A percentile compares a stretch with the other conserved stretches of the same genome.
These are phyloP conservation scores for Nicotiana rustica DNA, from an alignment of 305 asterid species.

Conservation along the genomic window DNA sequence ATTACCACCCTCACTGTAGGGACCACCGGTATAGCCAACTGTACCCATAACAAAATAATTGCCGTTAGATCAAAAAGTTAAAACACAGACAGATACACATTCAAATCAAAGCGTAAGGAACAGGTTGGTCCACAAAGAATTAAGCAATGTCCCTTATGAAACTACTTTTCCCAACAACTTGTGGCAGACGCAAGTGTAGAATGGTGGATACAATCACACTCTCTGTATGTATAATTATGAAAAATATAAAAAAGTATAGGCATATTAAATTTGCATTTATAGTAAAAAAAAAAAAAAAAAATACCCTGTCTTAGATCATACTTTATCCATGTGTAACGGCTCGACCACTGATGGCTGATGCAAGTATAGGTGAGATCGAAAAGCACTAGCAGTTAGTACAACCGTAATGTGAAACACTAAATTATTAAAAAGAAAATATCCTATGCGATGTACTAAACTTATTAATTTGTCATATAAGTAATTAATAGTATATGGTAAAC, in stretches of 20 bases:
- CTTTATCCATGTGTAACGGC: too few species aligned
- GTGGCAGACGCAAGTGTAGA: not conserved
- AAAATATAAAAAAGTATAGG: not conserved
- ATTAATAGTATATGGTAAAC: too few species aligned
- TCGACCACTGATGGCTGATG: too few species aligned
- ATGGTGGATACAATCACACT: conserved; percentile 20
- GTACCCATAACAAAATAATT: conserved; percentile 35
- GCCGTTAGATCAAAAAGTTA: not conserved
- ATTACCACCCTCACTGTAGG: conserved; percentile 93
- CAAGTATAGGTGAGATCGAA: too few species aligned
- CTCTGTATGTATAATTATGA: not conserved
- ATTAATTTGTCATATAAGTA: too few species aligned
- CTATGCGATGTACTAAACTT: too few species aligned
- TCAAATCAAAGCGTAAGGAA: conserved; percentile 10
- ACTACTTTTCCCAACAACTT: conserved; percentile 1
- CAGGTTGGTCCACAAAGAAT: not conserved
- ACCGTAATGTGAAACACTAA: too few species aligned
- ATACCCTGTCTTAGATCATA: too few species aligned
- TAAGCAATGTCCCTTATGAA: not conserved
- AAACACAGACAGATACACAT: not conserved
- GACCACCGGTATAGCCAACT: conserved; percentile 96
- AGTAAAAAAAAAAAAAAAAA: too few species aligned
- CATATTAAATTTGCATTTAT: not conserved
- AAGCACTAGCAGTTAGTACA: too few species aligned
- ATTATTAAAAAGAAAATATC: too few species aligned